A percentile compares a stretch with the other conserved stretches of the same genome.
phyloP scores from a whole-genome alignment of 805 yeast species.

The Kuraishia borneana region DNA sequence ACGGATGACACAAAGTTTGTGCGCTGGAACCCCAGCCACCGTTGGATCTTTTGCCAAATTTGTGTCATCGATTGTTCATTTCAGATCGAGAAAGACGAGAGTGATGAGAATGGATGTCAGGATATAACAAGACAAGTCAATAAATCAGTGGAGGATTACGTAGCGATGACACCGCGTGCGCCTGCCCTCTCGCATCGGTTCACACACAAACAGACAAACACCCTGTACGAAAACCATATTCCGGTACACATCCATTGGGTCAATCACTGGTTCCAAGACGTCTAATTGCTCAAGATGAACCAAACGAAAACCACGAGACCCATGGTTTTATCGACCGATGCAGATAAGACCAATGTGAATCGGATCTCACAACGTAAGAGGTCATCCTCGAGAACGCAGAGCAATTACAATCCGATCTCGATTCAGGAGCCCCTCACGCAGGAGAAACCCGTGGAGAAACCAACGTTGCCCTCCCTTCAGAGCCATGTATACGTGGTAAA shows the following conservation, averaged over 20 bases:
- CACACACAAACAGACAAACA: too few species aligned
- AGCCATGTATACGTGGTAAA: conserved; percentile 50
- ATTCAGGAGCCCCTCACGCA: conserved; percentile 8
- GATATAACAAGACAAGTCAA: background rate
- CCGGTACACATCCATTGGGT: too few species aligned
- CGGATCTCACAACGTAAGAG: conserved; percentile 13
- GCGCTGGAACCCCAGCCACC: background rate
- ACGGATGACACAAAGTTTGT: conserved; percentile 1
- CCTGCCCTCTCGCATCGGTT: too few species aligned
- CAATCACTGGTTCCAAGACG: too few species aligned
- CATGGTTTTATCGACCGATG: background rate
- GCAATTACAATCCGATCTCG: conserved; percentile 18
- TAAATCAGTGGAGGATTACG: too few species aligned
- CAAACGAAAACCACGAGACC: background rate
- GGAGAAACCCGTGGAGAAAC: background rate
- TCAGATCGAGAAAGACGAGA: background rate
- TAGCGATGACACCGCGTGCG: too few species aligned
- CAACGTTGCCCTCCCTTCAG: conserved; percentile 12
- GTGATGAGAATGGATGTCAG: background rate
- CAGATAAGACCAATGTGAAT: background rate
- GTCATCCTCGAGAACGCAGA: conserved; percentile 20
- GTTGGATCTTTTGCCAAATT: background rate
- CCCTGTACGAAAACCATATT: too few species aligned
- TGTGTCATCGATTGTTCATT: background rate
- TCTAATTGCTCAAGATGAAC: too few species aligned